Conservation (phyloP, 495 filamentous ascomycete species). For the Neurospora tetraspora region DNA sequence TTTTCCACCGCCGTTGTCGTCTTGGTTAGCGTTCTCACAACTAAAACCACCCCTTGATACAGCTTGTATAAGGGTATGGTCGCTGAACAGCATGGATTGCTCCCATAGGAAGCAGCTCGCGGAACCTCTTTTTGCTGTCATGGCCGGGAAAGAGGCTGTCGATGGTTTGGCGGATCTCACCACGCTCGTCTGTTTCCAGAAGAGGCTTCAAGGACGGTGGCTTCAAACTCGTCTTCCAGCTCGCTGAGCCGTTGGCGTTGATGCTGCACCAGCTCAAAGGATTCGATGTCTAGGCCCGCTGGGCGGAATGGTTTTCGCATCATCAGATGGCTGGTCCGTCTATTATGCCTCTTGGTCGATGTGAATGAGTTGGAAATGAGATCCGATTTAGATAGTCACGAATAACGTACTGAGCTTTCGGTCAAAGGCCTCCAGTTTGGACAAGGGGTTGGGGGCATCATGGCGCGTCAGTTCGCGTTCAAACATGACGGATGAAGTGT, state of each 20-base stretch:
- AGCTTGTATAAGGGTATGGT: constrained; percentile 9
- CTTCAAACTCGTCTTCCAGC: constrained; percentile 46
- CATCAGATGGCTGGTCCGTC: neutral
- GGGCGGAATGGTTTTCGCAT: neutral
- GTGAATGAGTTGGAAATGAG: neutral
- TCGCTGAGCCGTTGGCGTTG: constrained; percentile 42
- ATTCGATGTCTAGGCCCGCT: constrained; percentile 14
- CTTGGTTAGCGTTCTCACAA: neutral
- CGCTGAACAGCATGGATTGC: constrained; percentile 18
- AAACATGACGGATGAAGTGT: neutral
- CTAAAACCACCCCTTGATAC: too few relatives aligned
- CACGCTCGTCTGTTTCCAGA: constrained; percentile 33
- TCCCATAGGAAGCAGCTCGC: neutral
- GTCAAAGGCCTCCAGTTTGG: constrained; percentile 28
- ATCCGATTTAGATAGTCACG: neutral
- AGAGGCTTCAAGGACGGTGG: constrained; percentile 43
- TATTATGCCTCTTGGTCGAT: neutral
- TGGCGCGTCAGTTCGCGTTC: constrained; percentile 13
- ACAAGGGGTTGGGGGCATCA: constrained; percentile 24
- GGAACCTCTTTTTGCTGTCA: constrained; percentile 24
- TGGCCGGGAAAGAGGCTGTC: constrained; percentile 38
- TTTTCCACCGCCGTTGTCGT: neutral
- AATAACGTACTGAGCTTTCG: constrained; percentile 25
- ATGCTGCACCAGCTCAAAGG: constrained; percentile 29
- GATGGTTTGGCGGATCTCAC: constrained; percentile 41